These are phyloP conservation scores for Saturnispora kantuleensis DNA, from an alignment of 805 yeast species.

Conservation along the genomic window DNA sequence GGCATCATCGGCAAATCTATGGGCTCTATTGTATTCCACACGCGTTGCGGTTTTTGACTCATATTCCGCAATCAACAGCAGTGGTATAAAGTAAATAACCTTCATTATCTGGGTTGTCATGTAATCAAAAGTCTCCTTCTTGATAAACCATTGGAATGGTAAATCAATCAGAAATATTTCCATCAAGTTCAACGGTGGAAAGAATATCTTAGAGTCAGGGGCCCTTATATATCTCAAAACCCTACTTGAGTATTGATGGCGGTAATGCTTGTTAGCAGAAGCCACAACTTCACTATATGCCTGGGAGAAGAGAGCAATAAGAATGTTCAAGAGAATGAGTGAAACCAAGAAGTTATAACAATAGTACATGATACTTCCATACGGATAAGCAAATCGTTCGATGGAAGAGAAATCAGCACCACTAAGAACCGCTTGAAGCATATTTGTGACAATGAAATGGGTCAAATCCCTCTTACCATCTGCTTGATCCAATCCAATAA, in stretches of 20 bases:
- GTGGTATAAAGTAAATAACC: slow-evolving; percentile 57
- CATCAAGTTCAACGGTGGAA: slow-evolving; percentile 74
- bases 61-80: slow-evolving; percentile 47
- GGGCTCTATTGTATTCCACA: slow-evolving; percentile 58
- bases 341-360: slow-evolving; percentile 65
- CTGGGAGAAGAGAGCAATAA: slow-evolving; percentile 76
- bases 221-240: slow-evolving; percentile 78
- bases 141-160: slow-evolving; percentile 31
- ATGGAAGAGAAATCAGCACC: slow-evolving; percentile 65
- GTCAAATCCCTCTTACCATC: slow-evolving; percentile 80
- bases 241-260: slow-evolving; percentile 77
- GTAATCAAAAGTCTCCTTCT: slow-evolving; percentile 21
- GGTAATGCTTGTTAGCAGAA: slow-evolving; percentile 75
- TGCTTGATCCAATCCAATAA: slow-evolving; percentile 76
- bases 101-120: slow-evolving; percentile 52
- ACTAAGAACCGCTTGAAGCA: slow-evolving; percentile 66
- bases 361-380: slow-evolving; percentile 72
- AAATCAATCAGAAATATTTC: slow-evolving; percentile 47
- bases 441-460: slow-evolving; percentile 45
- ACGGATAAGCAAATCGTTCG: slow-evolving; percentile 71
- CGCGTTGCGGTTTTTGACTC: slow-evolving; percentile 63
- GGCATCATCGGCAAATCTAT: slow-evolving; percentile 63
- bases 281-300: slow-evolving; percentile 75
- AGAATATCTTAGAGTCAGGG: slow-evolving; percentile 77
- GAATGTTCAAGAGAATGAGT: slow-evolving; percentile 68